phyloP scores from a whole-genome alignment of 2,329 filamentous ascomycete genomes.

The Penicillium palitans region DNA sequence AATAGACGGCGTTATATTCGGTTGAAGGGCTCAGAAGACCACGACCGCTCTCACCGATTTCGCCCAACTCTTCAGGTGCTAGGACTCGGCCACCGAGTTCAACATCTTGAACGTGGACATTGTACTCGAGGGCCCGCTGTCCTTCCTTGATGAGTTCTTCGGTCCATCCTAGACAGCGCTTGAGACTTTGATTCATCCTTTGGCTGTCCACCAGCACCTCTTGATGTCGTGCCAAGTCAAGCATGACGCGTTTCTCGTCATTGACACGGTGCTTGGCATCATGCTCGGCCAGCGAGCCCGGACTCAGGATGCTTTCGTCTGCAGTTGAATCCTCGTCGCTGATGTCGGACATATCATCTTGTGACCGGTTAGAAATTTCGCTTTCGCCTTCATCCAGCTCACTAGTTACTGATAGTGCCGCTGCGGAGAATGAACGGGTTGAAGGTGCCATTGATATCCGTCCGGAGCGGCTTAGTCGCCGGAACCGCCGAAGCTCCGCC shows the following conservation, averaged over 20 bases:
- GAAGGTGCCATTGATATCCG: slow-evolving; percentile 63
- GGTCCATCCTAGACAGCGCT: slow-evolving; percentile 83
- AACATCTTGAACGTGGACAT: slow-evolving; percentile 75
- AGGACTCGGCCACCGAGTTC: slow-evolving; percentile 79
- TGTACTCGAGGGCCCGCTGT: slow-evolving; percentile 80
- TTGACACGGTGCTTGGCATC: slow-evolving; percentile 60
- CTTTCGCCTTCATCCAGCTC: slow-evolving; percentile 41
- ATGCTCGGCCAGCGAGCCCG: slow-evolving; percentile 38
- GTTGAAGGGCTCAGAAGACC: slow-evolving; percentile 37
- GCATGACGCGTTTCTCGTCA: slow-evolving; percentile 79
- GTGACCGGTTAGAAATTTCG: slow-evolving; percentile 32
- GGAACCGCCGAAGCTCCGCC: slow-evolving; percentile 79
- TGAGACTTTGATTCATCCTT: slow-evolving; percentile 92
- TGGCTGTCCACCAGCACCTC: slow-evolving; percentile 86
- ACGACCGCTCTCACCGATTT: slow-evolving; percentile 32
- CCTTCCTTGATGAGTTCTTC: slow-evolving; percentile 89
- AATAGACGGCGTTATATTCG: slow-evolving; percentile 14
- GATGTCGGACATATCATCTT: slow-evolving; percentile 41
- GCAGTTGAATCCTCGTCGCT: slow-evolving; percentile 42
- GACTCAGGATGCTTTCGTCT: slow-evolving; percentile 41
- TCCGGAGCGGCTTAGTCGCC: slow-evolving; percentile 80
- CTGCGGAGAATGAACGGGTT: slow-evolving; percentile 48
- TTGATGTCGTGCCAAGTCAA: slow-evolving; percentile 85
- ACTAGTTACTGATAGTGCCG: slow-evolving; percentile 48
- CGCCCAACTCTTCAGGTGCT: slow-evolving; percentile 62